Conservation (phyloP, 2,329 filamentous ascomycete genomes). For the Colletotrichum destructivum region DNA sequence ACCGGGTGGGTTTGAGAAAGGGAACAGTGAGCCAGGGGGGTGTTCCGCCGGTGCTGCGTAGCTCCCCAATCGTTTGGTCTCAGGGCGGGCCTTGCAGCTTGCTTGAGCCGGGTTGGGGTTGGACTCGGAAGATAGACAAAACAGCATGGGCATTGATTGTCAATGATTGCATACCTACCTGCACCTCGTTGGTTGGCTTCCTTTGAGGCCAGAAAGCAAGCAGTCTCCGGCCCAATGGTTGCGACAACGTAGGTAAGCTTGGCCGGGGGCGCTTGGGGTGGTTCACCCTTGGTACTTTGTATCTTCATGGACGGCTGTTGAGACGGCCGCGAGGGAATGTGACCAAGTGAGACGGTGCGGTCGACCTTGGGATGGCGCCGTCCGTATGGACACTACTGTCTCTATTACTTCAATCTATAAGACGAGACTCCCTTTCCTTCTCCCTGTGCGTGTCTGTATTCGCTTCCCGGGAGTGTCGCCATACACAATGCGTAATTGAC, state of each 20-base stretch:
- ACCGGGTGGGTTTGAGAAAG: slow-evolving; percentile 36
- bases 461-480: neutral
- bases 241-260: slow-evolving; percentile 33
- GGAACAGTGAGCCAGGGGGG: slow-evolving; percentile 34
- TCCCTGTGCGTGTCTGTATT: slow-evolving; percentile 17
- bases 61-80: slow-evolving; percentile 36
- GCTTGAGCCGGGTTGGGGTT: slow-evolving; percentile 24
- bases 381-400: neutral
- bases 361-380: slow-evolving; percentile 1
- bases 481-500: neutral
- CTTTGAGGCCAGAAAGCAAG: neutral
- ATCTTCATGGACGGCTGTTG: neutral
- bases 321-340: slow-evolving; percentile 13
- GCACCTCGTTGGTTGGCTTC: slow-evolving; percentile 7
- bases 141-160: neutral
- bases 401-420: slow-evolving; percentile 5
- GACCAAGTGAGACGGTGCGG: slow-evolving; percentile 18
- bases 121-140: neutral
- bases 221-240: slow-evolving; percentile 26
- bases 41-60: slow-evolving; percentile 4
- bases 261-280: neutral
- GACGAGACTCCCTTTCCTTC: slow-evolving; percentile 34
- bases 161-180: neutral
- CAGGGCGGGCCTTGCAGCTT: slow-evolving; percentile 23
- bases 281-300: slow-evolving; percentile 17